Evolutionary conservation across 208 protist species (phyloP), one percentile per base, ranked within the genome.

Genomic region (Leishmania arabica): DNA sequence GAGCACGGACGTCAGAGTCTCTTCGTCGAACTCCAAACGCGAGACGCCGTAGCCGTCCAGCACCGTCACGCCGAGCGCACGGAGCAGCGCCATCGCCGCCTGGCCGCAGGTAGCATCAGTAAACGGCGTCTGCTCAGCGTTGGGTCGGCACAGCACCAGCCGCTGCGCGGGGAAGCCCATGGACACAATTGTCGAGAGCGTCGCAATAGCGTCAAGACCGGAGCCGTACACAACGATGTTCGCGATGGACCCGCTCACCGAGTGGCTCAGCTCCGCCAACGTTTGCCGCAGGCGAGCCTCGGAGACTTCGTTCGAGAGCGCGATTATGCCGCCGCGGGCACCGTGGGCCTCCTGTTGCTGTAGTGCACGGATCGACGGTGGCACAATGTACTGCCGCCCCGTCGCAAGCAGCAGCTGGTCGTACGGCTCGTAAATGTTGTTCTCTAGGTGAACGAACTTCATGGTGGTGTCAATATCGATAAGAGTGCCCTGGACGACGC

Each of bases 171-270:
- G 91, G 70, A 98, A 95, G 65, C 93, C 91, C 9, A 93, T 68
- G 34, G 86, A 79, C 7, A 96, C 79, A 77, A 97, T 93, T 17
- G 92, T 91, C 45, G 86, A 92, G 11, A 90, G 84, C 53, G 88
- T 79, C 2, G 91, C 85, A 31, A 97, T 91, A 8, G 93, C 92
- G 70, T 98, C 95, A 34, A 98, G 81, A 34, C 86, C 86, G 31
- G 93, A 94, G 62, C 96, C 95, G 83, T 98, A 98, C 37, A 98
- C 91, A 37, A 98, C 74, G 65, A 97, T 81, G 82, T 95, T 97
- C 42, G 89, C 81, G 78, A 89, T 90, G 66, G 82, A 87, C 71
- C 93, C 88, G 76, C 92, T 92, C 60, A 78, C 83, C 62, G 91
- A 88, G 54, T 81, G 78, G 65, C 95, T 90, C 40, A 95, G 64